Percentiles rank a stretch among this genome's conserved stretches.
phyloP scores from a whole-genome alignment of 2,329 filamentous ascomycete species.

The Calonectria leucothoes region DNA sequence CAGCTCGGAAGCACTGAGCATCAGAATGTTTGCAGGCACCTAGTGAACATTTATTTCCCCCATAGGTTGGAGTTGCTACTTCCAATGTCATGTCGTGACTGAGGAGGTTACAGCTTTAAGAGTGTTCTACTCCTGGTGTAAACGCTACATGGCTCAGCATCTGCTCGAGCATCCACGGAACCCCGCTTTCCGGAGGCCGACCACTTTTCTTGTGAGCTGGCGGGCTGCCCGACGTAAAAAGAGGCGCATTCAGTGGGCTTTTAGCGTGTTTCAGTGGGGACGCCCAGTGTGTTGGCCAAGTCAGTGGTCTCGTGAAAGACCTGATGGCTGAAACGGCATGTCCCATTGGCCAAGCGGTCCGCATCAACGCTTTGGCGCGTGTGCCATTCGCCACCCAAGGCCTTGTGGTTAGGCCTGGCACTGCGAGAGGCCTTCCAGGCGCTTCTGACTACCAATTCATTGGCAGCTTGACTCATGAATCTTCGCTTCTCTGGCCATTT shows the following conservation, averaged over 20 bases:
- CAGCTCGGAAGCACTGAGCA: background rate
- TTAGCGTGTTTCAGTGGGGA: slow-evolving; percentile 12
- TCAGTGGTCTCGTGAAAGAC: background rate
- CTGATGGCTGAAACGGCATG: slow-evolving; percentile 10
- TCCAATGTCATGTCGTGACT: background rate
- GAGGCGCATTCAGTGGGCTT: background rate
- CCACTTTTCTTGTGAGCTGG: background rate
- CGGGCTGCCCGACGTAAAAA: background rate
- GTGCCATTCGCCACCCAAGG: slow-evolving; percentile 13
- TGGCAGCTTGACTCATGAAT: slow-evolving; percentile 15
- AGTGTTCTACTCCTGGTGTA: background rate
- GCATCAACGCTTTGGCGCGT: background rate
- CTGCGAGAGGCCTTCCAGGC: background rate
- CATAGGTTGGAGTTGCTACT: background rate
- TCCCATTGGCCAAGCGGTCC: slow-evolving; percentile 4
- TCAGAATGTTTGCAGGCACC: background rate
- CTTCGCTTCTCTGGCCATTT: background rate
- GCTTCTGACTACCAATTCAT: background rate
- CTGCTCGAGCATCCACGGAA: background rate
- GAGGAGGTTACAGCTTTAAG: background rate
- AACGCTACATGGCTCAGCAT: background rate
- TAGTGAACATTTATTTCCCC: background rate
- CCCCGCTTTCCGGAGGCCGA: background rate
- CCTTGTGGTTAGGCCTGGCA: slow-evolving; percentile 11
- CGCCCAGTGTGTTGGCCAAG: background rate